Base-by-base conservation (phyloP, 1,284 basidiomycete species). In the Takashimella tepidaria region DNA sequence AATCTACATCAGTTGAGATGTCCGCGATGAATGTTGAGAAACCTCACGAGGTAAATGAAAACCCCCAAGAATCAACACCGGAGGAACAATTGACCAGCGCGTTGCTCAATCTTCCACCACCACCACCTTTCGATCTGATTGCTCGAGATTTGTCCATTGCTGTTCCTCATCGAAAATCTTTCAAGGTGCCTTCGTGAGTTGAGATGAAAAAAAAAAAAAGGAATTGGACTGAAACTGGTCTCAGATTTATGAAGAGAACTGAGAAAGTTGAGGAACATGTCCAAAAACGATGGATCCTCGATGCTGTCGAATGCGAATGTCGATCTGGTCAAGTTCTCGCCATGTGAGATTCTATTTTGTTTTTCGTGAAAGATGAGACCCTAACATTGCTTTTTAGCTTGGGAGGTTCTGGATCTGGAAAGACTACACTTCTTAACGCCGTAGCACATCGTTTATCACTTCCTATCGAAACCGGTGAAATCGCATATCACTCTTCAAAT, bases 351-450 rank as follows among this genome's bases (percentile, higher is more conserved):
- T 8, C 3, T 23, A n/a, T 8, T 25, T 41, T 4, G 26, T 5
- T 25, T n/a, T n/a, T n/a, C n/a, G n/a, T n/a, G n/a, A n/a, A n/a
- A n/a, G n/a, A n/a, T 20, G 21, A 10, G 12, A 6, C 24, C 25
- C 50, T 49, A 20, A 54, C 37, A 24, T 3, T 31, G 43, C 6
- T 25, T 3, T 41, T 48, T 49, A 74, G 72, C 44, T 67, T 75
- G 8, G 73, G 73, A 19, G 69, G 70, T 3, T 74, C 69, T 4
- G 74, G 76, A 8, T 70, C 68, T 8, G 75, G 76, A 16, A 77
- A 77, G 57, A 77, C 76, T 13, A 76, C 76, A 4, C 65, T 77
- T 0, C 62, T 77, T n/a, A 76, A 77, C 47, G 67, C 74, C 1
- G 68, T 77, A 13, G 75, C 75, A 0, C 62, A 74, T 40, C 66